A percentile compares a stretch with the other conserved stretches of the same genome.
These are phyloP conservation scores for Rubia balearica DNA, from an alignment of 305 asterid genomes.

Conservation along the genomic window DNA sequence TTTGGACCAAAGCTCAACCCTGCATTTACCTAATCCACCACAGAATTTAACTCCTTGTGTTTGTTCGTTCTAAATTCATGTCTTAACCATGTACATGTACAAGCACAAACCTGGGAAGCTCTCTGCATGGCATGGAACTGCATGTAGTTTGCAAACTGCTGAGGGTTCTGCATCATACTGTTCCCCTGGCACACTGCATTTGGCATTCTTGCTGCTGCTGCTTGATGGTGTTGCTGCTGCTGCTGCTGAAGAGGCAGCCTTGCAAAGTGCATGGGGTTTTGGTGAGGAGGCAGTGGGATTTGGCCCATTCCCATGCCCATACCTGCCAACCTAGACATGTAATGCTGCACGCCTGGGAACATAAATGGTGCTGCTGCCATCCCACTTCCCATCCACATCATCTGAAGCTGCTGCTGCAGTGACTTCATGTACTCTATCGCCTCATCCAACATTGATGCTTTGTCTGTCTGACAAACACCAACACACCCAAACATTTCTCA, in stretches of 20 bases:
- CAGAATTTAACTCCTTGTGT: not conserved
- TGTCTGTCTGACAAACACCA: slow-evolving; percentile 49
- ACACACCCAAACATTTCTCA: not conserved
- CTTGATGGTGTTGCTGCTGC: slow-evolving; percentile 16
- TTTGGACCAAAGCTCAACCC: slow-evolving; percentile 41
- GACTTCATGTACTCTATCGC: slow-evolving; percentile 89
- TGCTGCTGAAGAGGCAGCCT: slow-evolving; percentile 34
- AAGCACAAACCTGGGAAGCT: slow-evolving; percentile 42
- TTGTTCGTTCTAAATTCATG: no score
- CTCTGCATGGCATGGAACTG: slow-evolving; percentile 48
- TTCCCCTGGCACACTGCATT: slow-evolving; percentile 32
- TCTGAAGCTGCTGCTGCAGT: slow-evolving; percentile 77
- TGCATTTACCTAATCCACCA: slow-evolving; percentile 47
- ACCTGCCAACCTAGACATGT: slow-evolving; percentile 53
- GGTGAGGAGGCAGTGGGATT: slow-evolving; percentile 37
- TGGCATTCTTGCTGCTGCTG: slow-evolving; percentile 11
- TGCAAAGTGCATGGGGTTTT: slow-evolving; percentile 48
- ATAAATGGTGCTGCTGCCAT: slow-evolving; percentile 65
- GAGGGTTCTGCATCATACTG: slow-evolving; percentile 39
- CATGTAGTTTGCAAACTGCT: slow-evolving; percentile 57
- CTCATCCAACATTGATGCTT: slow-evolving; percentile 87
- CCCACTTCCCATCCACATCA: slow-evolving; percentile 88
- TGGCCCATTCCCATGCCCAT: slow-evolving; percentile 62
- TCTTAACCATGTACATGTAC: no score
- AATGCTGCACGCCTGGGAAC: slow-evolving; percentile 62